Base-by-base conservation (phyloP, 106 monocot species). In the Allium sativum region DNA sequence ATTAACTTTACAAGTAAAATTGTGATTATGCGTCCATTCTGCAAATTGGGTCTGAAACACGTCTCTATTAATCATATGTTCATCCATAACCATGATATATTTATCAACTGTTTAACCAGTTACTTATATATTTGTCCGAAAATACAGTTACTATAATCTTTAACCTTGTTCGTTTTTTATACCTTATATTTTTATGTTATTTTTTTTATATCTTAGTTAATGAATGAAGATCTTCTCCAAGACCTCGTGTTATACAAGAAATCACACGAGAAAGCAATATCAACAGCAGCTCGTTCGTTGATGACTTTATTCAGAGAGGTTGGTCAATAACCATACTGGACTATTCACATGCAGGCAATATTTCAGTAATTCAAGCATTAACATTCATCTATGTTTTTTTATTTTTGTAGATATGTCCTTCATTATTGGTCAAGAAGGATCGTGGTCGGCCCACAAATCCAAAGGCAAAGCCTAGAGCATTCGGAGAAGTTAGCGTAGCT, bases 201-300 rank as follows among this genome's bases (percentile, higher is more conserved):
- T 52, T 66, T 48, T 9, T 16, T 60, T 64, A 7, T 44, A 21
- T 78, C 3, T 15, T 66, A 95, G 94, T 72, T 95, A 45, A 96
- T 96, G 95, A 76, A 83, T 48, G 95, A 90, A 82, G 95, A 96
- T 80, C 75, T 96, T 61, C 90, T 96, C 48, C 95, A 90, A 87
- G 95, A 96, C 66, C 79, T 90, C 64, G 95, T 80, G 46, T 65
- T 96, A 20, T 96, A 90, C 79, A 95, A 87, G 61, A 95, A 95
- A 53, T 90, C 89, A 61, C 95, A 90, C 61, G 90, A 95, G 70
- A 95, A 95, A 70, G 86, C 86, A 60, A 73, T 95, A 68, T 90
- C 95, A 52, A 84, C 73, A 7, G 95, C 95, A 62, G 90, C 95
- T 76, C 90, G 95, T 41, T 95, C 95, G 53, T 75, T 95, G 53